These are phyloP conservation scores for Xylaria bambusicola DNA, from an alignment of 495 filamentous ascomycete genomes.

Conservation along the genomic window DNA sequence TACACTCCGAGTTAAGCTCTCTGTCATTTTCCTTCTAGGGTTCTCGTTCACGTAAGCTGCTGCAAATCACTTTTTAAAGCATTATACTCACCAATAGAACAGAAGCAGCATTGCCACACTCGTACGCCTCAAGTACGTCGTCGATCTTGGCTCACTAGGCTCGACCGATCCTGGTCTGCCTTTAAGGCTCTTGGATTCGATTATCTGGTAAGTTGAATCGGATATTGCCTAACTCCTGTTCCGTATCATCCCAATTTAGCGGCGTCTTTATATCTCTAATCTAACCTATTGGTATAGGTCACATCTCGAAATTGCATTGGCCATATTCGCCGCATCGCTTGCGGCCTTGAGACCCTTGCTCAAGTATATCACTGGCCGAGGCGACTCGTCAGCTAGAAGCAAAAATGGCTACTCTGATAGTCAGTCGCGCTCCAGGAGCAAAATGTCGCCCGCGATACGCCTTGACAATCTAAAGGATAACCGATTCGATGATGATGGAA, in stretches of 20 bases:
- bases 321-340: slow-evolving; percentile 9
- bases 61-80: background rate
- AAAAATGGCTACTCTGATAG: background rate
- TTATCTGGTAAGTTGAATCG: slow-evolving; percentile 16
- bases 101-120: slow-evolving; percentile 16
- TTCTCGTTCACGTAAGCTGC: slow-evolving; percentile 17
- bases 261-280: no score
- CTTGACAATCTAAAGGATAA: slow-evolving; percentile 11
- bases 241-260: no score
- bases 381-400: background rate
- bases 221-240: no score
- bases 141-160: slow-evolving; percentile 8
- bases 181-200: slow-evolving; percentile 3
- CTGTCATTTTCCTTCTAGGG: slow-evolving; percentile 8
- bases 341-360: slow-evolving; percentile 6
- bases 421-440: background rate
- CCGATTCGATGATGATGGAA: slow-evolving; percentile 1
- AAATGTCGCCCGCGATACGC: slow-evolving; percentile 2
- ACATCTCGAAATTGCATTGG: slow-evolving; percentile 12
- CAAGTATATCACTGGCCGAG: slow-evolving; percentile 1
- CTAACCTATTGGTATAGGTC: slow-evolving; percentile 4
- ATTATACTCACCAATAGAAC: background rate
- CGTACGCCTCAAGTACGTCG: slow-evolving; percentile 14
- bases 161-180: slow-evolving; percentile 9
- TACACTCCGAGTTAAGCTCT: slow-evolving; percentile 13